Conservation (phyloP, 1,284 basidiomycete genomes). For the Mycosarcoma maydis region DNA sequence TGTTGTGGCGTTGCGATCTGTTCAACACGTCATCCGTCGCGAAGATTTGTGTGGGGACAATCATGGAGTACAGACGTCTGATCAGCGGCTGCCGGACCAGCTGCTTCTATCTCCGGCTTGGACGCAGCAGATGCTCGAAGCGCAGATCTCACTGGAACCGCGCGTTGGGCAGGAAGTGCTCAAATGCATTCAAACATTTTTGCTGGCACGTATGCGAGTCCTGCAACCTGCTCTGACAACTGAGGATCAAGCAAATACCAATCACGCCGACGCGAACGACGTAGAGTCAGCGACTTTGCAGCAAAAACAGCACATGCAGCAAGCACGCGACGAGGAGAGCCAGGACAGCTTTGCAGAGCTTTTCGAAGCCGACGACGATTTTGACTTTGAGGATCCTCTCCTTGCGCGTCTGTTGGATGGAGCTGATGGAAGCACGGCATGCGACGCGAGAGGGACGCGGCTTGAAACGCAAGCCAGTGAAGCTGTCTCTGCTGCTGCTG, state of each 20-base stretch:
- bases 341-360: conserved; percentile 80
- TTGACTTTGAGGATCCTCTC: conserved; percentile 73
- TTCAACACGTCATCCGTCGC: conserved; percentile 74
- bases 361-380: conserved; percentile 70
- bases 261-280: conserved; percentile 8
- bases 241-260: conserved; percentile 66
- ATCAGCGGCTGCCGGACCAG: conserved; percentile 74
- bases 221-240: conserved; percentile 13
- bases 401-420: conserved; percentile 72
- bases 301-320: conserved; percentile 9
- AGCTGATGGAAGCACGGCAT: conserved; percentile 36
- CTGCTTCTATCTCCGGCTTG: conserved; percentile 73
- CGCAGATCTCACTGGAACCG: conserved; percentile 70
- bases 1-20: conserved; percentile 70
- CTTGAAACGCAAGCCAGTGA: neutral
- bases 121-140: conserved; percentile 74
- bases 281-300: neutral
- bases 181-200: conserved; percentile 74
- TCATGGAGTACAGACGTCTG: neutral
- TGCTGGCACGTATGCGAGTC: conserved; percentile 73
- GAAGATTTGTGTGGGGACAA: conserved; percentile 68
- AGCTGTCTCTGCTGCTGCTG: conserved; percentile 64
- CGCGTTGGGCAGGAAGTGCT: conserved; percentile 73
- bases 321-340: conserved; percentile 64
- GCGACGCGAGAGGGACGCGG: conserved; percentile 68